phyloP scores from a whole-genome alignment of 2,329 filamentous ascomycete genomes.

The Neopestalotiopsis sp. region DNA sequence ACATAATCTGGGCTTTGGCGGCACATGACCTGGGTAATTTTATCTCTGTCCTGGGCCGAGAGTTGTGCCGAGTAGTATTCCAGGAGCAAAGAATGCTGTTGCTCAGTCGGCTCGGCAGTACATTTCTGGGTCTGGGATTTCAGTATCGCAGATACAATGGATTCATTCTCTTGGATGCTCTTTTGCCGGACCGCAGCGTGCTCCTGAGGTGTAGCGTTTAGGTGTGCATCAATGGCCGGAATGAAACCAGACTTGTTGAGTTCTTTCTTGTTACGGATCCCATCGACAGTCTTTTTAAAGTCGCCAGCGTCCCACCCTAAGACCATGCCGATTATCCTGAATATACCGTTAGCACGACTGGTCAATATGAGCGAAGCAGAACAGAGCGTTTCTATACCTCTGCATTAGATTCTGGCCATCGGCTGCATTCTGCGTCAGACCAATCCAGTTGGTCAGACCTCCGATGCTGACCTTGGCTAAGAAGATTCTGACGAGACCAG shows the following conservation, averaged over 20 bases:
- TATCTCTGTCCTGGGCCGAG: constrained; percentile 74
- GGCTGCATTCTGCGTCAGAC: constrained; percentile 71
- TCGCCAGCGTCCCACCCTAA: constrained; percentile 75
- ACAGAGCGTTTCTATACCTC: constrained; percentile 36
- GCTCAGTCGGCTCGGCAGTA: constrained; percentile 54
- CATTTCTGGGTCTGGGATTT: constrained; percentile 53
- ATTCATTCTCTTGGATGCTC: constrained; percentile 57
- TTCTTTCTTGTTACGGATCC: constrained; percentile 66
- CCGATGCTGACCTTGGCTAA: constrained; percentile 80
- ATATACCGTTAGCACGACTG: constrained; percentile 19
- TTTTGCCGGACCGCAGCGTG: constrained; percentile 64
- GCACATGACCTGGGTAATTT: constrained; percentile 71
- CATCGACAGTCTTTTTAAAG: constrained; percentile 68
- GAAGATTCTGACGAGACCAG: constrained; percentile 72
- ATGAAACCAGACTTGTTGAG: constrained; percentile 65
- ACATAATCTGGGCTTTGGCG: constrained; percentile 72
- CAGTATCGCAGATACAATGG: constrained; percentile 72
- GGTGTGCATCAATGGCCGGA: constrained; percentile 62
- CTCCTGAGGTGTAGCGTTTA: constrained; percentile 55
- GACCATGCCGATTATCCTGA: constrained; percentile 74
- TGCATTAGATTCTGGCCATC: constrained; percentile 85
- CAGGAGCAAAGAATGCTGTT: constrained; percentile 67
- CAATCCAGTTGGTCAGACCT: constrained; percentile 79
- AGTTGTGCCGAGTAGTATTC: constrained; percentile 76
- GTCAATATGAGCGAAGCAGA: no score